A percentile compares a stretch with the other conserved stretches of the same genome.
These are phyloP conservation scores for Waitea zeae DNA, from an alignment of 1,284 basidiomycete species.

Conservation along the genomic window DNA sequence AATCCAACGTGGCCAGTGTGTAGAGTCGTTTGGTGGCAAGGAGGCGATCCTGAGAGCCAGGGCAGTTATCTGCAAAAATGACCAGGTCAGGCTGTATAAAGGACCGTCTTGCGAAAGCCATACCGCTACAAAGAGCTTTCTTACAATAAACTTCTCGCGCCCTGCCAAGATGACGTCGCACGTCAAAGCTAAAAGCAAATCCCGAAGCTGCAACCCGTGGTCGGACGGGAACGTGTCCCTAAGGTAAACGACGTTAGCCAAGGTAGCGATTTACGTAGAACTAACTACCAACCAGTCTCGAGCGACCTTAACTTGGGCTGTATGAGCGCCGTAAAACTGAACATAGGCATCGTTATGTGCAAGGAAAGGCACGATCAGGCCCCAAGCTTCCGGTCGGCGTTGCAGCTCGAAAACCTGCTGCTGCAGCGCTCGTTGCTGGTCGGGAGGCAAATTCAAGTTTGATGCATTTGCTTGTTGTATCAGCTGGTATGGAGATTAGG, in stretches of 20 bases:
- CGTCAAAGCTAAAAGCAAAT: conserved; percentile 47
- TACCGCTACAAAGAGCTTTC: conserved; percentile 79
- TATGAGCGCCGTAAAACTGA: conserved; percentile 86
- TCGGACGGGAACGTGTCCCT: conserved; percentile 49
- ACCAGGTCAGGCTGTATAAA: not conserved
- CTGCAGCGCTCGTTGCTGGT: conserved; percentile 45
- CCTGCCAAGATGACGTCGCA: conserved; percentile 34
- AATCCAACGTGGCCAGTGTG: conserved; percentile 59
- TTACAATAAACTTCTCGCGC: conserved; percentile 50
- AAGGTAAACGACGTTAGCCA: not conserved
- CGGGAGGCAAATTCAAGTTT: conserved; percentile 26
- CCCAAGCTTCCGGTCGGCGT: conserved; percentile 60
- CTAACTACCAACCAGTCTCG: conserved; percentile 69
- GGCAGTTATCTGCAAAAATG: conserved; percentile 41
- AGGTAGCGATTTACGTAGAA: conserved; percentile 1
- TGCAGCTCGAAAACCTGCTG: conserved; percentile 61
- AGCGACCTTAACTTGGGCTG: conserved; percentile 79
- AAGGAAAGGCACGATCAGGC: conserved; percentile 56
- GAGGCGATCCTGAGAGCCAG: conserved; percentile 59
- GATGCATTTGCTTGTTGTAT: conserved; percentile 48
- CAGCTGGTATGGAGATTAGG: conserved; percentile 22
- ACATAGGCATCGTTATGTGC: conserved; percentile 60
- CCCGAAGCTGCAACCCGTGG: conserved; percentile 31
- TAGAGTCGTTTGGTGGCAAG: conserved; percentile 20
- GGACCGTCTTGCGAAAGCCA: conserved; percentile 13